Conservation (phyloP, 331 rosid species). For the Rosa hybrid region DNA sequence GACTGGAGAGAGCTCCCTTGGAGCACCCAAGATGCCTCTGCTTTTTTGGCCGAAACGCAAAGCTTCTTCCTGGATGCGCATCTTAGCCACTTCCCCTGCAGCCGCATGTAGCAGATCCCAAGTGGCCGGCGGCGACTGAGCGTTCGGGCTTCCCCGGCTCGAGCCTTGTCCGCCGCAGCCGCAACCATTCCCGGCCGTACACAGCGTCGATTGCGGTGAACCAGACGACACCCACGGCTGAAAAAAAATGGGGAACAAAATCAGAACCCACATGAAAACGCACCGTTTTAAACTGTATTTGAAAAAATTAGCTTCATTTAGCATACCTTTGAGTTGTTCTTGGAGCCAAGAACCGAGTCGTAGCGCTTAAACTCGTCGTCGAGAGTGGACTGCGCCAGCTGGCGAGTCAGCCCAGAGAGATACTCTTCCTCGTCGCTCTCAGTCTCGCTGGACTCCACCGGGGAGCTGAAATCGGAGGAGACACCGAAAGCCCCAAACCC, state of each 20-base stretch:
- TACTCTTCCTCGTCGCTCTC: slow-evolving; percentile 86
- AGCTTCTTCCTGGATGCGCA: slow-evolving; percentile 42
- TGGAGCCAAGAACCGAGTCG: slow-evolving; percentile 9
- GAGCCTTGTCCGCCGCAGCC: slow-evolving; percentile 50
- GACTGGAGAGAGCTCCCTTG: slow-evolving; percentile 40
- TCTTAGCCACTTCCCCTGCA: slow-evolving; percentile 81
- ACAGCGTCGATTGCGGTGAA: slow-evolving; percentile 85
- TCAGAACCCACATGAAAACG: background rate
- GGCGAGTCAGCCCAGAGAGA: slow-evolving; percentile 55
- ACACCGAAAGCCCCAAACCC: slow-evolving; percentile 30
- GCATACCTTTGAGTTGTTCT: slow-evolving; percentile 41
- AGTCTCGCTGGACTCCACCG: slow-evolving; percentile 73
- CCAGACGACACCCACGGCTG: slow-evolving; percentile 48
- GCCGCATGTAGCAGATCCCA: slow-evolving; percentile 86
- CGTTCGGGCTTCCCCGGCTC: slow-evolving; percentile 60
- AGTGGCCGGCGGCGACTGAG: slow-evolving; percentile 50
- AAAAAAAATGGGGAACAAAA: background rate
- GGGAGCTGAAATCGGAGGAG: slow-evolving; percentile 51
- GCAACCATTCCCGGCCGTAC: slow-evolving; percentile 45
- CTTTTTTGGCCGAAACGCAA: slow-evolving; percentile 17
- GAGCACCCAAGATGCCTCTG: slow-evolving; percentile 26
- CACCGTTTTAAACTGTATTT: background rate
- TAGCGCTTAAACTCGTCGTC: slow-evolving; percentile 13
- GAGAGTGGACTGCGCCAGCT: slow-evolving; percentile 46
- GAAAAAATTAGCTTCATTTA: background rate